Percentiles rank a stretch among this genome's conserved stretches.
Evolutionary conservation across 2,329 filamentous ascomycete genomes (phyloP).

Genomic region (Gnomoniopsis sp.): DNA sequence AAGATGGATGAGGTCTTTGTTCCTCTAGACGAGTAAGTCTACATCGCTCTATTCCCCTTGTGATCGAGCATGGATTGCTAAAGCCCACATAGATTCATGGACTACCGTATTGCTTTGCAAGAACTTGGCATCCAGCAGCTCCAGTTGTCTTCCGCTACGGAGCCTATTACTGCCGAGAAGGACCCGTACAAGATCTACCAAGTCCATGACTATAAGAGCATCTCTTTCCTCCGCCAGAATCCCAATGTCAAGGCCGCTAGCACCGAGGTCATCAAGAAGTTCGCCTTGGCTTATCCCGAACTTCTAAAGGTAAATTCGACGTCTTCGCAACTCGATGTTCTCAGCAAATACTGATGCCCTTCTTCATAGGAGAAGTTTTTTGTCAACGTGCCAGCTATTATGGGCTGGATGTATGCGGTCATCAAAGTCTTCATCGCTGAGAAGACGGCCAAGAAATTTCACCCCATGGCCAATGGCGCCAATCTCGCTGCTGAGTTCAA

Average conservation of each 20-base stretch:
- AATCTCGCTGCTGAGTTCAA: constrained; percentile 64
- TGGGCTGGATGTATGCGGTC: constrained; percentile 79
- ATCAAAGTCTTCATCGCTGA: constrained; percentile 73
- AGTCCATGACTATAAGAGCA: constrained; percentile 87
- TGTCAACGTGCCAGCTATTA: constrained; percentile 85
- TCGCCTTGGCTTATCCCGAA: constrained; percentile 84
- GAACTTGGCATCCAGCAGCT: constrained; percentile 73
- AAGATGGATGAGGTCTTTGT: constrained; percentile 78
- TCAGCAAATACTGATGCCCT: not conserved
- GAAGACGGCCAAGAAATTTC: constrained; percentile 75
- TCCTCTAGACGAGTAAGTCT: constrained; percentile 70
- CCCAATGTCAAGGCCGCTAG: constrained; percentile 71
- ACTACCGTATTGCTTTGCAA: constrained; percentile 79
- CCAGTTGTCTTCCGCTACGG: constrained; percentile 64
- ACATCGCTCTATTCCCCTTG: not conserved
- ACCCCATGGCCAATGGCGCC: constrained; percentile 67
- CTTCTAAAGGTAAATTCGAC: constrained; percentile 56
- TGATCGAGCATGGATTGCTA: not conserved
- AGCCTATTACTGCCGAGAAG: constrained; percentile 67
- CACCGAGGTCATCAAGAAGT: constrained; percentile 76
- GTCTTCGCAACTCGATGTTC: not conserved
- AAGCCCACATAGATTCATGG: constrained; percentile 64
- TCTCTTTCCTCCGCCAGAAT: constrained; percentile 83
- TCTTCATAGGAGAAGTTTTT: constrained; percentile 73
- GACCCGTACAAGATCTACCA: constrained; percentile 91